phyloP scores from a whole-genome alignment of 805 yeast species.

The Schizosaccharomyces pombe region DNA sequence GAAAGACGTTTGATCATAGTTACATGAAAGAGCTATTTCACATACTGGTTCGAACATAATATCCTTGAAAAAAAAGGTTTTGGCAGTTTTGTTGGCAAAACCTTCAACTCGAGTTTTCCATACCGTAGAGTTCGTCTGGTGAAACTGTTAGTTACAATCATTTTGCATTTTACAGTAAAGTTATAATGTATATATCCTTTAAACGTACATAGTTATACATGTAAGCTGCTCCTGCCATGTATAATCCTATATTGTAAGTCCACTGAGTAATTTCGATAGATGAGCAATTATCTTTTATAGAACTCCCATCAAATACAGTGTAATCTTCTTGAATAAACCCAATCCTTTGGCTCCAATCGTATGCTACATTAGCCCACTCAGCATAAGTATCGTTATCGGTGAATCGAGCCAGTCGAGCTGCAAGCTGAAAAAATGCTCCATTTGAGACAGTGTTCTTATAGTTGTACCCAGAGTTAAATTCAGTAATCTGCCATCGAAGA shows the following conservation, averaged over 20 bases:
- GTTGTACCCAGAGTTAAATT: conserved; percentile 70
- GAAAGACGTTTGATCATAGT: conserved; percentile 54
- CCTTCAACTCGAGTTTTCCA: conserved; percentile 35
- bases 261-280: conserved; percentile 31
- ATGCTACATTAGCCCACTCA: conserved; percentile 50
- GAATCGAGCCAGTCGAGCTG: conserved; percentile 63
- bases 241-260: conserved; percentile 53
- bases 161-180: too few relatives aligned
- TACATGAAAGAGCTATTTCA: conserved; percentile 32
- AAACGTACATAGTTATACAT: conserved; percentile 25
- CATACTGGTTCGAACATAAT: conserved; percentile 54
- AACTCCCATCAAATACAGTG: conserved; percentile 48
- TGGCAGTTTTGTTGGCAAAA: conserved; percentile 24
- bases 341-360: conserved; percentile 41
- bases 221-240: conserved; percentile 47
- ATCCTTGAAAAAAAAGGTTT: conserved; percentile 26
- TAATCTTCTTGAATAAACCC: conserved; percentile 20
- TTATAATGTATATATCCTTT: too few relatives aligned
- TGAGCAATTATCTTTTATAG: conserved; percentile 23
- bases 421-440: conserved; percentile 57
- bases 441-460: conserved; percentile 72
- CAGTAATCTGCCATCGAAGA: conserved; percentile 74
- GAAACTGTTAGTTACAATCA: too few relatives aligned
- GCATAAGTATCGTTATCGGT: conserved; percentile 46
- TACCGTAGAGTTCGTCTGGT: conserved; percentile 24